These are phyloP conservation scores for Rhizopogon vulgaris DNA, from an alignment of 768 basidiomycete genomes.

Conservation along the genomic window DNA sequence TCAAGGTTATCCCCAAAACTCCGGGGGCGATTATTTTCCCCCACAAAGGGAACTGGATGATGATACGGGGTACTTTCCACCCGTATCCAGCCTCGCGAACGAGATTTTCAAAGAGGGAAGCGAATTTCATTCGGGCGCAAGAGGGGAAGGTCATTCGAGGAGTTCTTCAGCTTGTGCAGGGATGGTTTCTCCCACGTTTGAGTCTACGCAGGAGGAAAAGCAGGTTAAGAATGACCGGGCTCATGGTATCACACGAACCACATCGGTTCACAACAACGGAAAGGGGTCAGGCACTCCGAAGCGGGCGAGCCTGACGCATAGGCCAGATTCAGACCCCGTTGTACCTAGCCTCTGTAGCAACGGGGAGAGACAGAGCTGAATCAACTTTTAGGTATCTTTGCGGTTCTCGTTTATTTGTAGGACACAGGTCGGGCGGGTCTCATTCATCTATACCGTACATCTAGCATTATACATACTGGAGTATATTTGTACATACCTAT, in stretches of 20 bases:
- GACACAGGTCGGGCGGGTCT: neutral
- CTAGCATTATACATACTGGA: neutral
- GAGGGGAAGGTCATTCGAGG: neutral
- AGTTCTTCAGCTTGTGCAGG: neutral
- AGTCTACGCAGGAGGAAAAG: neutral
- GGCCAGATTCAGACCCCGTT: neutral
- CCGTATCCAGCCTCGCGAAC: constrained; percentile 27
- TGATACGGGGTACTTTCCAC: constrained; percentile 38
- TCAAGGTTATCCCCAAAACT: neutral
- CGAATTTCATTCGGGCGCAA: constrained; percentile 1
- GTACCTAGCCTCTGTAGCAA: neutral
- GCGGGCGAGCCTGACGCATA: neutral
- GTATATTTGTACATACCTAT: neutral
- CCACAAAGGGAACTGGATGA: constrained; percentile 23
- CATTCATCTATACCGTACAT: neutral
- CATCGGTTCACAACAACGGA: neutral
- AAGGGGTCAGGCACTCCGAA: neutral
- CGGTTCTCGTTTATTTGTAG: neutral
- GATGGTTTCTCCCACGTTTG: neutral
- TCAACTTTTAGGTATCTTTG: neutral
- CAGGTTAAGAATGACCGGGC: neutral
- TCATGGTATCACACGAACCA: neutral
- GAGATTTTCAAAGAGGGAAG: constrained; percentile 30
- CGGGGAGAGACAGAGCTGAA: neutral
- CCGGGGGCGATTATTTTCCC: constrained; percentile 33